These are phyloP conservation scores for Zasmidium cellare DNA, from an alignment of 2,329 filamentous ascomycete species.

Conservation along the genomic window DNA sequence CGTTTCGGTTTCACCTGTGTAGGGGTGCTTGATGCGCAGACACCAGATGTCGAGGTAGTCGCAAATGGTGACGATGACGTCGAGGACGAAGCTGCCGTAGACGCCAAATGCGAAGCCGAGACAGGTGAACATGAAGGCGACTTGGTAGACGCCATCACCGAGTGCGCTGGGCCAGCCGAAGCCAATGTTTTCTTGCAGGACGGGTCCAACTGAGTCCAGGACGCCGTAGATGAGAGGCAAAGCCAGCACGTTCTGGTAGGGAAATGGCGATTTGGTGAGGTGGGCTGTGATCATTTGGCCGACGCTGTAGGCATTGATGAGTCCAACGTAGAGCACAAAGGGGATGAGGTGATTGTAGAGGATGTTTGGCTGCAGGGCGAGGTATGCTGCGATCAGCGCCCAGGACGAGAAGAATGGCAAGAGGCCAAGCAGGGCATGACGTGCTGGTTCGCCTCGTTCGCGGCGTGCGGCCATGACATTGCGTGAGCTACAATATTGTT, in stretches of 20 bases:
- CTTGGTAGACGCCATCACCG: conserved; percentile 73
- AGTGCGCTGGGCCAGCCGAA: conserved; percentile 74
- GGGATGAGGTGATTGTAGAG: conserved; percentile 81
- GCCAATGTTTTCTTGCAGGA: conserved; percentile 50
- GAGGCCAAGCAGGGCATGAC: conserved; percentile 78
- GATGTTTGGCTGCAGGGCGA: conserved; percentile 82
- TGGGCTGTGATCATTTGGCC: conserved; percentile 96
- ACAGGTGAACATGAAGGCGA: conserved; percentile 87
- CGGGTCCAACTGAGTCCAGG: conserved; percentile 75
- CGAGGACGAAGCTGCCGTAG: conserved; percentile 96
- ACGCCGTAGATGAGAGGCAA: conserved; percentile 77
- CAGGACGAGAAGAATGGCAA: conserved; percentile 78
- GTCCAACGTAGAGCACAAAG: conserved; percentile 82
- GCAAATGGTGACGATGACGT: conserved; percentile 96
- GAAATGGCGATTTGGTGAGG: conserved; percentile 82
- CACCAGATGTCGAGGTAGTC: conserved; percentile 99
- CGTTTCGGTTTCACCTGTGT: conserved; percentile 29
- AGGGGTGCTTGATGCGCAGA: conserved; percentile 88
- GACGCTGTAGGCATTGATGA: conserved; percentile 87
- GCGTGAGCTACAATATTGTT: conserved; percentile 65
- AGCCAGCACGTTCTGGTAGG: conserved; percentile 83
- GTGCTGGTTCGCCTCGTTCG: conserved; percentile 68
- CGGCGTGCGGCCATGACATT: conserved; percentile 84
- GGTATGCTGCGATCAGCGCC: conserved; percentile 73
- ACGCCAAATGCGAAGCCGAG: conserved; percentile 81